Base-by-base conservation (phyloP, 352 stramenopile genomes). In the Pythium grandisporangium region DNA sequence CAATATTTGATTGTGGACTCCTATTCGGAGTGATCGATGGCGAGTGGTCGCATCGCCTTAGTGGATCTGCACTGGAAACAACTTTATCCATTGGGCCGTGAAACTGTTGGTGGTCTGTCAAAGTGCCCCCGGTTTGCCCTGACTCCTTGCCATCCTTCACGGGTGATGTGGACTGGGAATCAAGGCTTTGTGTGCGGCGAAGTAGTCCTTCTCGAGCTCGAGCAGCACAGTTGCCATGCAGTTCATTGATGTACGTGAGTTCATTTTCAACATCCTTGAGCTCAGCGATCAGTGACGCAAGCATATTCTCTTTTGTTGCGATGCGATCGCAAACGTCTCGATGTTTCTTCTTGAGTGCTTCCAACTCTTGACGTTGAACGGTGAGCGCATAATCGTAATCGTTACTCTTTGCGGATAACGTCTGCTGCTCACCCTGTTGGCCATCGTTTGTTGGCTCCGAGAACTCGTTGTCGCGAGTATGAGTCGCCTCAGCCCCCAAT, bases 221-320 rank as follows among this genome's bases (percentile, higher is more conserved):
- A 12, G 20, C 21, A 11, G 42, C 24, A 5, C 30, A 45, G 6
- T 48, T 33, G 10, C 42, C 42, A 22, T 36, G 43, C 2, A 69
- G 23, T 1, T 66, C 58, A 7, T 59, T 71, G 33, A 83, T 83
- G 16, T 81, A 59, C 23, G 50, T 30, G 7, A 85, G 53, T 30
- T 83, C 69, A 6, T 61, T 57, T 38, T 85, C 70, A 2, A 85
- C 62, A 8, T 81, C 69, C 25, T 74, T 75, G 3, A 85, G 51
- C 43, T 85, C 72, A 2, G 60, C 55, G 0, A 85, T 49, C 6
- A 85, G 53, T 6, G 66, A 61, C 11, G 66, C 53, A 32, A 83
- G 53, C 4, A 58, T 44, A 8, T 64, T 40, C 40, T 85, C 64
- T 42, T 85, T 85, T 3, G 75, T 51, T 2, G 53, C 41, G 42